Evolutionary conservation across 768 basidiomycete genomes (phyloP).

Genomic region (Coprinopsis strossmayeri): DNA sequence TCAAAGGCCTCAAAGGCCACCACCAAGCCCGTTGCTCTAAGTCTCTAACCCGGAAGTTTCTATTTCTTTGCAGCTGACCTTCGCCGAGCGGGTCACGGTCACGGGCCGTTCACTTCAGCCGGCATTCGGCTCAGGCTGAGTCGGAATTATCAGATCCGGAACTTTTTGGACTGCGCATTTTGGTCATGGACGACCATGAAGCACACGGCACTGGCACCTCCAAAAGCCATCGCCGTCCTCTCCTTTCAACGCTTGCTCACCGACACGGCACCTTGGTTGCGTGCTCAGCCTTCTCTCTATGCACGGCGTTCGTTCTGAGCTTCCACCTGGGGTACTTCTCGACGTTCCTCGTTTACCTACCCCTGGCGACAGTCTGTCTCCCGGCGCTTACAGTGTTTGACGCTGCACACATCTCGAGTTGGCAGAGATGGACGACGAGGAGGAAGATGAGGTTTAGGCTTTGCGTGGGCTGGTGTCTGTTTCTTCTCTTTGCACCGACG

Average conservation of each 20-base stretch:
- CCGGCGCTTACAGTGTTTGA: not conserved
- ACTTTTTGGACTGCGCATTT: too few relatives aligned
- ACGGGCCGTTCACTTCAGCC: too few relatives aligned
- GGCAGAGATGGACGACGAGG: not conserved
- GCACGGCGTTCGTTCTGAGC: not conserved
- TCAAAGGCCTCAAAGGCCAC: too few relatives aligned
- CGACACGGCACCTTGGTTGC: not conserved
- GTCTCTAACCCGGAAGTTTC: too few relatives aligned
- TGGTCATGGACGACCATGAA: not conserved
- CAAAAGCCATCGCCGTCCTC: not conserved
- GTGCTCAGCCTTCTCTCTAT: not conserved
- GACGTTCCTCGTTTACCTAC: conserved; percentile 1
- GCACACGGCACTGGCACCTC: too few relatives aligned
- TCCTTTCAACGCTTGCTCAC: not conserved
- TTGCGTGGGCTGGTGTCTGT: conserved; percentile 1
- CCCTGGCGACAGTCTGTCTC: not conserved
- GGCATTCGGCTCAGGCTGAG: too few relatives aligned
- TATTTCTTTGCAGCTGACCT: too few relatives aligned
- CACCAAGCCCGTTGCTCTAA: too few relatives aligned
- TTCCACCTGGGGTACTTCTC: not conserved
- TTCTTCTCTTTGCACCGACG: not conserved
- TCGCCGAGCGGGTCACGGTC: too few relatives aligned
- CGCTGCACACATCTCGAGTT: not conserved
- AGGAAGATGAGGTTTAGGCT: not conserved
- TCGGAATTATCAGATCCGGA: too few relatives aligned